phyloP scores from a whole-genome alignment of 345 rosid species.

The Capsella bursapastoris region DNA sequence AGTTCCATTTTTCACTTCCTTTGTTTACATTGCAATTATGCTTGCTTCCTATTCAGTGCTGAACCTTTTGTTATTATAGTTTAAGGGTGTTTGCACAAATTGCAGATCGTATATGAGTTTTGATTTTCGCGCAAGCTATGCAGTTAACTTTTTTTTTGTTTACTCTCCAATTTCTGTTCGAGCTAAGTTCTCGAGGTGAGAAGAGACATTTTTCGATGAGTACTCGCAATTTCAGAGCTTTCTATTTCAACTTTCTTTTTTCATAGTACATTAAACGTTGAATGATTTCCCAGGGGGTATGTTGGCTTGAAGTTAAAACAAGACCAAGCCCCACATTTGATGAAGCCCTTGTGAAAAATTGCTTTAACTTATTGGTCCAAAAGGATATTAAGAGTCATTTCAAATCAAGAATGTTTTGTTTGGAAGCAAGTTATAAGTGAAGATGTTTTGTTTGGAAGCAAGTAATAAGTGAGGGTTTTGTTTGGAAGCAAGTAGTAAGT shows the following conservation, averaged over 20 bases:
- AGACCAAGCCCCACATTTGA: slow-evolving; percentile 88
- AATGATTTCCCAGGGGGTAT: slow-evolving; percentile 96
- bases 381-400: slow-evolving; percentile 61
- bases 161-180: background rate
- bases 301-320: slow-evolving; percentile 97
- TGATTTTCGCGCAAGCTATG: background rate
- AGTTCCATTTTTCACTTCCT: background rate
- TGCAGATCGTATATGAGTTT: background rate
- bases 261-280: slow-evolving; percentile 61
- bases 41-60: background rate
- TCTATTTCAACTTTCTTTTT: slow-evolving; percentile 37
- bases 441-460: slow-evolving; percentile 47
- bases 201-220: slow-evolving; percentile 2
- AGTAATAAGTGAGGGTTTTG: slow-evolving; percentile 49
- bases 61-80: background rate
- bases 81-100: background rate
- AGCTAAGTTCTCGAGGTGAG: slow-evolving; percentile 34
- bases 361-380: slow-evolving; percentile 65
- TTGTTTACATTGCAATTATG: background rate
- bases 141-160: background rate
- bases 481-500: slow-evolving; percentile 38
- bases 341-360: slow-evolving; percentile 66
- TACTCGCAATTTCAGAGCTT: slow-evolving; percentile 11
- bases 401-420: slow-evolving; percentile 36
- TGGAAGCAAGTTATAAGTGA: slow-evolving; percentile 40